phyloP scores from a whole-genome alignment of 148 eudicot species.

The Rhododendron griersonianum region DNA sequence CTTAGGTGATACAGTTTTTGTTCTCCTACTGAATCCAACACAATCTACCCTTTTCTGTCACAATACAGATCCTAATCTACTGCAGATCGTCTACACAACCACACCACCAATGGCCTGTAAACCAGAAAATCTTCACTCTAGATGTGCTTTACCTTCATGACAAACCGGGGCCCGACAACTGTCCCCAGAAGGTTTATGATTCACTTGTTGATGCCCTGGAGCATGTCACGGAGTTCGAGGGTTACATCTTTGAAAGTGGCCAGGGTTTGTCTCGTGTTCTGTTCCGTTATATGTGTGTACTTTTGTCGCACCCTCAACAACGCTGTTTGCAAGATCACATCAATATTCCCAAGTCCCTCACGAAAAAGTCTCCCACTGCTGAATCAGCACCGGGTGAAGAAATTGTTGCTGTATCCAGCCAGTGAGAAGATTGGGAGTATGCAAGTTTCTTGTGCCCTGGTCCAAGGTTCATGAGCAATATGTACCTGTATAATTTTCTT shows the following conservation, averaged over 20 bases:
- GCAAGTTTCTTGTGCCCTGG: neutral
- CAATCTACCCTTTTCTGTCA: neutral
- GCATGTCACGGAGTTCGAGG: slow-evolving; percentile 71
- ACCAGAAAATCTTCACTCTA: slow-evolving; percentile 68
- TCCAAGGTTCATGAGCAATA: neutral
- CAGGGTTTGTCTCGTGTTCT: slow-evolving; percentile 74
- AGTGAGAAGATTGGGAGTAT: slow-evolving; percentile 22
- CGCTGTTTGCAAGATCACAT: slow-evolving; percentile 81
- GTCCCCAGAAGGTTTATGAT: slow-evolving; percentile 94
- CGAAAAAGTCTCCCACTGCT: slow-evolving; percentile 46
- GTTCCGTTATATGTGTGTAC: slow-evolving; percentile 65
- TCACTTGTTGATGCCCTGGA: slow-evolving; percentile 85
- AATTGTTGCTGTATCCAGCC: slow-evolving; percentile 41
- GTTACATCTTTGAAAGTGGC: slow-evolving; percentile 87
- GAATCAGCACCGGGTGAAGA: slow-evolving; percentile 49
- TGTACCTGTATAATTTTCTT: neutral
- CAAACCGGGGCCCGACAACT: slow-evolving; percentile 86
- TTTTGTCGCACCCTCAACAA: slow-evolving; percentile 88
- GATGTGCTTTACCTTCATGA: slow-evolving; percentile 93
- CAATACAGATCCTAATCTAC: slow-evolving; percentile 66
- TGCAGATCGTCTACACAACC: slow-evolving; percentile 84
- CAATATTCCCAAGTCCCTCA: slow-evolving; percentile 61
- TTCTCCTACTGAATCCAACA: neutral
- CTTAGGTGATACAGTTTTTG: neutral
- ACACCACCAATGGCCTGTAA: slow-evolving; percentile 56